phyloP scores from a whole-genome alignment of 1,284 basidiomycete species.

The Moniliophthora roreri region DNA sequence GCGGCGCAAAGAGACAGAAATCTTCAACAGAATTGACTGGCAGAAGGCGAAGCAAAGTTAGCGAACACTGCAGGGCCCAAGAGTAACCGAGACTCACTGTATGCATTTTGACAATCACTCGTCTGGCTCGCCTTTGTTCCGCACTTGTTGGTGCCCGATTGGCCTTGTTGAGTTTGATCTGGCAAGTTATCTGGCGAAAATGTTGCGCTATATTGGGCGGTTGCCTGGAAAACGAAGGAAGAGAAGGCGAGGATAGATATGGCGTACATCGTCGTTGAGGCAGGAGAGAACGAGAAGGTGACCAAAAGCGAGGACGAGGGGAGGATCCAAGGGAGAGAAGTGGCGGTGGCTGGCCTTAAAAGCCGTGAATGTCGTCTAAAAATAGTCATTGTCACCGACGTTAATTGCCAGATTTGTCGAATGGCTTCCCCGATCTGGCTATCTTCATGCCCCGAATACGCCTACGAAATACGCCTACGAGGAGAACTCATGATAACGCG shows the following conservation, averaged over 20 bases:
- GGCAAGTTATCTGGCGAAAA: constrained; percentile 48
- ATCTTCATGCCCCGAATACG: too few species aligned
- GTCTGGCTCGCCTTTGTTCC: constrained; percentile 55
- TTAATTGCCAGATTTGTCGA: too few species aligned
- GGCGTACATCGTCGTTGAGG: too few species aligned
- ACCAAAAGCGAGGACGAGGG: too few species aligned
- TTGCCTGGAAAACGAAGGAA: not conserved
- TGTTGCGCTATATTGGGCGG: constrained; percentile 41
- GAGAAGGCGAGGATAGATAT: not conserved
- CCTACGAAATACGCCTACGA: too few species aligned
- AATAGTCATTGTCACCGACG: too few species aligned
- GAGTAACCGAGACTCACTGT: constrained; percentile 38
- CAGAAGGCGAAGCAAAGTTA: constrained; percentile 10
- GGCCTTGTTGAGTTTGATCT: constrained; percentile 55
- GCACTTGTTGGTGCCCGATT: constrained; percentile 67
- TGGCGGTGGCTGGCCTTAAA: too few species aligned
- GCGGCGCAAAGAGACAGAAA: constrained; percentile 59
- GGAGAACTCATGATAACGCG: too few species aligned
- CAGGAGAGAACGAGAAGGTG: too few species aligned
- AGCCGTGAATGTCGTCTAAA: too few species aligned
- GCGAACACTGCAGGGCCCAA: constrained; percentile 1
- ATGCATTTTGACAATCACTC: constrained; percentile 67
- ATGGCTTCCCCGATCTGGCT: too few species aligned
- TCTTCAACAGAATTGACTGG: constrained; percentile 64
- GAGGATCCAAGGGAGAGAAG: too few species aligned